phyloP scores from a whole-genome alignment of 352 stramenopile genomes.

The Globisporangium uncinulatum region DNA sequence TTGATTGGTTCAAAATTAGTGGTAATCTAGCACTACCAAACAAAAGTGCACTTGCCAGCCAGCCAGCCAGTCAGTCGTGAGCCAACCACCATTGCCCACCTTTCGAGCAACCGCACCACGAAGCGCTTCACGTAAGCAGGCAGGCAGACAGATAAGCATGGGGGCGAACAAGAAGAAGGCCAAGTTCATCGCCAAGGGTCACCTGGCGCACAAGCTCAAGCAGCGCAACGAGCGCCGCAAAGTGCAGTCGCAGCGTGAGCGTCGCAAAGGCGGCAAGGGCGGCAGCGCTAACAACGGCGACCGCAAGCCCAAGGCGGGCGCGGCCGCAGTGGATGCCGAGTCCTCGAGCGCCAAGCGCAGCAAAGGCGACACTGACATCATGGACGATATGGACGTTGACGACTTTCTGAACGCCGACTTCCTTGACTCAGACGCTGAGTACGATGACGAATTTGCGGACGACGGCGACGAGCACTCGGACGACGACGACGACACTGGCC shows the following conservation, averaged over 20 bases:
- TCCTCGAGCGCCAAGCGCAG: slow-evolving; percentile 29
- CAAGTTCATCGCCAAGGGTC: slow-evolving; percentile 84
- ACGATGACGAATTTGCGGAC: slow-evolving; percentile 16
- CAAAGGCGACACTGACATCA: slow-evolving; percentile 70
- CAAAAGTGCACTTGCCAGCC: too few species aligned
- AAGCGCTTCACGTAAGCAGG: not conserved
- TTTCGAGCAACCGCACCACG: too few species aligned
- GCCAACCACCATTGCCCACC: not conserved
- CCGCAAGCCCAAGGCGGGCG: slow-evolving; percentile 20
- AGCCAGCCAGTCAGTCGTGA: not conserved
- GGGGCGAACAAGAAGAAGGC: slow-evolving; percentile 81
- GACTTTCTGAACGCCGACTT: slow-evolving; percentile 84
- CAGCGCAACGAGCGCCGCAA: slow-evolving; percentile 84
- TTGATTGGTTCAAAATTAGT: too few species aligned
- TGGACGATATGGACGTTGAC: slow-evolving; percentile 87
- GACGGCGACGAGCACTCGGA: slow-evolving; percentile 4
- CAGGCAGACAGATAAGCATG: slow-evolving; percentile 21
- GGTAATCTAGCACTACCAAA: too few species aligned
- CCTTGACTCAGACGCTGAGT: slow-evolving; percentile 54
- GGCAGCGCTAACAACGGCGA: slow-evolving; percentile 23
- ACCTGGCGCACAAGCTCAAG: slow-evolving; percentile 75
- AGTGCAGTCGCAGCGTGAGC: slow-evolving; percentile 61
- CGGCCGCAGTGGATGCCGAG: slow-evolving; percentile 8
- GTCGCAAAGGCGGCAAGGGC: slow-evolving; percentile 69
- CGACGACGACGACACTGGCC: not conserved